phyloP scores from a whole-genome alignment of 177 flowering plant species.

The Vitis hybrid region DNA sequence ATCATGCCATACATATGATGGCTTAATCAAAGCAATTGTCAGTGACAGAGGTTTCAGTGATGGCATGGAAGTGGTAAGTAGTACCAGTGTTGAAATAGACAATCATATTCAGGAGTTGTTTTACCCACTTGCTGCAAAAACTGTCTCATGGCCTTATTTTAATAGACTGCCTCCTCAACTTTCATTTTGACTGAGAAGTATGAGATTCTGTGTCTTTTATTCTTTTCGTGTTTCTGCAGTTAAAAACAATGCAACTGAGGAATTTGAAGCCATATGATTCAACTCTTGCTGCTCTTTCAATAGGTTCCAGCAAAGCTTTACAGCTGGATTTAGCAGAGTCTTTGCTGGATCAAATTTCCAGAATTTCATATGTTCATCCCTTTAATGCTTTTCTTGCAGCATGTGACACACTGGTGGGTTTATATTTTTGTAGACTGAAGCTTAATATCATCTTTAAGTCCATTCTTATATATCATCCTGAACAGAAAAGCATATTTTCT shows the following conservation, averaged over 20 bases:
- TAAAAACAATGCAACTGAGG: conserved; percentile 57
- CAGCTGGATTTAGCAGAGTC: conserved; percentile 76
- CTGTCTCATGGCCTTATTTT: not conserved
- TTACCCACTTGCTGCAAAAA: too few relatives aligned
- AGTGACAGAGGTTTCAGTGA: conserved; percentile 34
- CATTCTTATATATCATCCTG: not conserved
- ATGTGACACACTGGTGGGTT: conserved; percentile 63
- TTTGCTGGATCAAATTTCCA: conserved; percentile 55
- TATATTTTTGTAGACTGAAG: not conserved
- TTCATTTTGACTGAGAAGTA: not conserved
- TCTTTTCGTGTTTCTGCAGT: conserved; percentile 39
- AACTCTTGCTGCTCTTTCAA: conserved; percentile 65
- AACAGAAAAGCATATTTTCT: too few relatives aligned
- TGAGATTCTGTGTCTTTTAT: not conserved
- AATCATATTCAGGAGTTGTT: too few relatives aligned
- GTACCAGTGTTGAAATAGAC: conserved; percentile 2
- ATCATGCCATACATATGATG: conserved; percentile 59
- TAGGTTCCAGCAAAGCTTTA: conserved; percentile 60
- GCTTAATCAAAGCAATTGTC: conserved; percentile 55
- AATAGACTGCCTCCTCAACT: not conserved
- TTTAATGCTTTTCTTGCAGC: conserved; percentile 70
- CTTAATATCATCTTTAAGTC: not conserved
- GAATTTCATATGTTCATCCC: conserved; percentile 36
- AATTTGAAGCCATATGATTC: conserved; percentile 62
- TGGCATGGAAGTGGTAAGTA: conserved; percentile 68